These are phyloP conservation scores for Aaosphaeria arxii DNA, from an alignment of 2,329 filamentous ascomycete genomes.

Conservation along the genomic window DNA sequence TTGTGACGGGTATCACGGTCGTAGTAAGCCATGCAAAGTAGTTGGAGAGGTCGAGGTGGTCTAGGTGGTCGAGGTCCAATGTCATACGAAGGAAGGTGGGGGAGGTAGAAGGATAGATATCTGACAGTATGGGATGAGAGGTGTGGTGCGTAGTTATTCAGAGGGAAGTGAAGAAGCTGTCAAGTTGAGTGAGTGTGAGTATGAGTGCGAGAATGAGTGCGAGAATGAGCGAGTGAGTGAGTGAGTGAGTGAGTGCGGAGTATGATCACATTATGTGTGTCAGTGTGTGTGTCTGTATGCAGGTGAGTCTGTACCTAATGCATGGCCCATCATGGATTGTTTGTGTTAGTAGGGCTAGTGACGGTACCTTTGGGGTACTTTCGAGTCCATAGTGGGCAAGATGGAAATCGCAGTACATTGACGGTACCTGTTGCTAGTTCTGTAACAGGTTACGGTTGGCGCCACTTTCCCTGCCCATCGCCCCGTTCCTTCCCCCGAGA, in stretches of 20 bases:
- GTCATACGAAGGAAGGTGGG: neutral
- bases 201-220: neutral
- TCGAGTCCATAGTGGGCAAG: neutral
- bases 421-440: neutral
- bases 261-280: neutral
- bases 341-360: no score
- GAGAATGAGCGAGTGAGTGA: neutral
- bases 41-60: neutral
- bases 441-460: neutral
- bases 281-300: neutral
- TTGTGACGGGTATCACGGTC: conserved; percentile 20
- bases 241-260: neutral
- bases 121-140: neutral
- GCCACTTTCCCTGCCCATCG: neutral
- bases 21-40: conserved; percentile 18
- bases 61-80: neutral
- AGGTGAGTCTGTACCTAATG: neutral
- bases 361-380: neutral
- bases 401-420: neutral
- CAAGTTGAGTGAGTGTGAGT: neutral
- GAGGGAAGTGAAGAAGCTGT: neutral
- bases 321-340: neutral
- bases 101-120: neutral
- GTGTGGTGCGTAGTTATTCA: neutral
- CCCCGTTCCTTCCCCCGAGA: neutral